Evolutionary conservation across 73 alveolate genomes (phyloP).

Genomic region (Tetrahymena malaccensis): DNA sequence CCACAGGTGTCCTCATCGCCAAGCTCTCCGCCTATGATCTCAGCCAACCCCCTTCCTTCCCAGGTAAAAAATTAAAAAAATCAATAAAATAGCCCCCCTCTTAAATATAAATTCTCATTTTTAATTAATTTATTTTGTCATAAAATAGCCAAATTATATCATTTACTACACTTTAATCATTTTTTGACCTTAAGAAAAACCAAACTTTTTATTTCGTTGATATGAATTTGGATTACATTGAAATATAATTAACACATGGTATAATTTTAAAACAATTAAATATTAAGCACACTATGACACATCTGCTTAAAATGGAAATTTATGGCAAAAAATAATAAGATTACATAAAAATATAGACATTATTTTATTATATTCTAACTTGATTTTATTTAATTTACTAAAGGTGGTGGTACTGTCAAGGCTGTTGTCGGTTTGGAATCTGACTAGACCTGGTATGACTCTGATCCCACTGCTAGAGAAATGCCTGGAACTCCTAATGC

Average conservation of each 20-base stretch:
- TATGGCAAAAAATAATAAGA: no score
- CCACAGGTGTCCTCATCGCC: background rate
- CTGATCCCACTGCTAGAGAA: background rate
- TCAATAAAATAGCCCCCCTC: no score
- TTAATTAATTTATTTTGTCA: no score
- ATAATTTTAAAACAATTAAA: no score
- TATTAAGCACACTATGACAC: no score
- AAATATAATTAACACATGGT: no score
- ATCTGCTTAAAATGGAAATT: no score
- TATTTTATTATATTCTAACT: background rate
- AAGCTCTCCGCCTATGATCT: background rate
- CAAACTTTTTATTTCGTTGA: no score
- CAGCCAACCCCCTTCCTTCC: background rate
- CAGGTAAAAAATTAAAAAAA: background rate
- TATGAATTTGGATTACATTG: no score
- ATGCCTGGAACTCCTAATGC: background rate
- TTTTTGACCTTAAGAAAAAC: background rate
- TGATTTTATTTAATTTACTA: background rate
- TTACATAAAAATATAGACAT: no score
- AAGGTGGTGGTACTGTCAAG: constrained; percentile 1
- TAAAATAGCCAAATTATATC: background rate
- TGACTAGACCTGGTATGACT: background rate
- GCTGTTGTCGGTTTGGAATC: background rate
- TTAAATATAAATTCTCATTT: background rate
- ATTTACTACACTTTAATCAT: background rate